Base-by-base conservation (phyloP, 768 basidiomycete genomes). In the Tylopilus felleus region DNA sequence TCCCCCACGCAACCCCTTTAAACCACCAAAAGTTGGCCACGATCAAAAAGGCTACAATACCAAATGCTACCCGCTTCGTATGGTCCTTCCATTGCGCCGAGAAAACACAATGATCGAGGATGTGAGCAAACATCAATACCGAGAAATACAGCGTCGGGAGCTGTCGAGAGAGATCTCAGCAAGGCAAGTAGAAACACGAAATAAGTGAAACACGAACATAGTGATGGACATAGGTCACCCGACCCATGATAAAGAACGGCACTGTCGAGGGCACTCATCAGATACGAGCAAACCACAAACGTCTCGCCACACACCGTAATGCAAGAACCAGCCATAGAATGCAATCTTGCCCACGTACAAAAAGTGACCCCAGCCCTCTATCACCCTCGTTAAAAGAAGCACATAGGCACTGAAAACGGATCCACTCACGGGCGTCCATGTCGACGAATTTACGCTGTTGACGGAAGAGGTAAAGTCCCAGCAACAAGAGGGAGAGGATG, bases 231-330 rank as follows among this genome's bases (percentile, higher is more conserved):
- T 98, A 98, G 28, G 94, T 97, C 4, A 94, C 91, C 55, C 94
- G 91, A 21, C 92, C 95, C 97, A 99, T 99, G 74, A 98, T 85
- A 60, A 98, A 74, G 85, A 98, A 99, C 2, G 96, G 96, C 22
- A 88, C 95, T 97, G 61, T 10, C 60, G 21, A 47, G 5, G 10
- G 13, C 8, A 38, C 23, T 42, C 31, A 31, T 61, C 28, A 51
- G 35, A 52, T 17, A 36, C 23, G 28, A 12, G 17, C 31, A 8
- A 10, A 10, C 7, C 23, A 23, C 7, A 13, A 28, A 10, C 23
- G 4, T 41, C 23, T 16, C 25, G 50, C 1, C 7, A 74, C 88
- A 65, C 61, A 95, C 94, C 64, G 63, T 82, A 99, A 73, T 99
- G 96, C 65, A 98, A 79, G 17, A 80, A 73, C 96, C 96, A 98